A percentile compares a stretch with the other conserved stretches of the same genome.
phyloP scores from a whole-genome alignment of 225 moss, liverwort and hornwort species.

The Anthoceros angustus region DNA sequence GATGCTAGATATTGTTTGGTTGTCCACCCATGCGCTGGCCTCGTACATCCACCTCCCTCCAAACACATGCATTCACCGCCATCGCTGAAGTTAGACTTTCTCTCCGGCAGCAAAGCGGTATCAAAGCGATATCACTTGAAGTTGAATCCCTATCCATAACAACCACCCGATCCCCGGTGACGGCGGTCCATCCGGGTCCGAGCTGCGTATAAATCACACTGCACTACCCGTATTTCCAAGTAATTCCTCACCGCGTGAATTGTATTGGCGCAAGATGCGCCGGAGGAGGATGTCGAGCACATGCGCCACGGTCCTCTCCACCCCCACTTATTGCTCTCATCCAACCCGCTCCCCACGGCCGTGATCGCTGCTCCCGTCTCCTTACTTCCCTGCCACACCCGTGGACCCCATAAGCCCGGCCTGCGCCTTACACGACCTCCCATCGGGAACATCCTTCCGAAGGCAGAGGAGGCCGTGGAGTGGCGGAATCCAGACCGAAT shows the following conservation, averaged over 20 bases:
- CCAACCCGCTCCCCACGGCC: constrained; percentile 77
- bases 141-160: constrained; percentile 50
- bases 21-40: too few species aligned
- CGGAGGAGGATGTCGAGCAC: constrained; percentile 36
- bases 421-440: constrained; percentile 54
- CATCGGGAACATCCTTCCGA: constrained; percentile 74
- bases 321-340: constrained; percentile 50
- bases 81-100: constrained; percentile 82
- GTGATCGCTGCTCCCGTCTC: constrained; percentile 52
- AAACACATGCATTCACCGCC: constrained; percentile 68
- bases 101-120: constrained; percentile 48
- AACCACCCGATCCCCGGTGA: constrained; percentile 48
- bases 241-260: constrained; percentile 46
- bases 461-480: too few species aligned
- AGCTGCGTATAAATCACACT: constrained; percentile 3
- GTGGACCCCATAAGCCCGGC: constrained; percentile 58
- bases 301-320: constrained; percentile 71
- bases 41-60: constrained; percentile 98
- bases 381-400: constrained; percentile 60
- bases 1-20: too few species aligned
- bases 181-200: constrained; percentile 10
- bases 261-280: constrained; percentile 22
- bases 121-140: constrained; percentile 55
- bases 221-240: constrained; percentile 24
- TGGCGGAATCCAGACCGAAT: background rate